Base-by-base conservation (phyloP, 805 yeast species). In the Ogataea parapolymorpha region DNA sequence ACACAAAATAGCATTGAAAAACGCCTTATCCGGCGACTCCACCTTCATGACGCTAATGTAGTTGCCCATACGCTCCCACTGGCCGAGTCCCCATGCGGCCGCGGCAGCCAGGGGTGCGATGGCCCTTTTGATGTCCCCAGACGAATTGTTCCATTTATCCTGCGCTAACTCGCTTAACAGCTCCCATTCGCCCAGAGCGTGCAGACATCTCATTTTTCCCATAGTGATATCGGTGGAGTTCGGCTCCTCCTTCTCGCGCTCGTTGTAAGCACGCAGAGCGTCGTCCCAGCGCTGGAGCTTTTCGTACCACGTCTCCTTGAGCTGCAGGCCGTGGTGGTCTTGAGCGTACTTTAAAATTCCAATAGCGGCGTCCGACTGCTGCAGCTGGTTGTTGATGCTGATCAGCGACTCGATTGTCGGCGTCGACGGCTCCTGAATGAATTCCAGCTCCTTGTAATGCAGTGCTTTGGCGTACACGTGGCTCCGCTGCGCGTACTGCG, bases 181-280 rank as follows among this genome's bases (percentile, higher is more conserved):
- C 48, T 91, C 98, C 98, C 99, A 95, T 63, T 93, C 97, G 35
- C 99, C 99, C n/a, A 93, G 69, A 0, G 99, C 99, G 66, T 93
- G 97, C 47, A 91, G 69, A 63, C 98, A 90, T 63, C 98, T 77
- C 97, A 93, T 88, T 58, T 91, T 90, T 67, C 99, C 99, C 90
- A 91, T 82, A 5, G 91, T 85, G 1, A 89, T 82, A 49, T 91
- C 98, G 68, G 85, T 78, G 22, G 88, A 80, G 42, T 82, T 83
- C 4, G 80, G 80, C 33, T 76, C 81, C 23, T 61, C 67, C 44
- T 67, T 68, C 51, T 80, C 91, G 56, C 97, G 74, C 53, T 82
- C 86, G 50, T 82, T 82, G 59, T 93, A 93, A 0, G 97, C 96
- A 35, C 78, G 75, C 46, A 93, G 68, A 0, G 99, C 99, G 64